Conservation (phyloP, 148 eudicot species). For the Bassia scoparia region DNA sequence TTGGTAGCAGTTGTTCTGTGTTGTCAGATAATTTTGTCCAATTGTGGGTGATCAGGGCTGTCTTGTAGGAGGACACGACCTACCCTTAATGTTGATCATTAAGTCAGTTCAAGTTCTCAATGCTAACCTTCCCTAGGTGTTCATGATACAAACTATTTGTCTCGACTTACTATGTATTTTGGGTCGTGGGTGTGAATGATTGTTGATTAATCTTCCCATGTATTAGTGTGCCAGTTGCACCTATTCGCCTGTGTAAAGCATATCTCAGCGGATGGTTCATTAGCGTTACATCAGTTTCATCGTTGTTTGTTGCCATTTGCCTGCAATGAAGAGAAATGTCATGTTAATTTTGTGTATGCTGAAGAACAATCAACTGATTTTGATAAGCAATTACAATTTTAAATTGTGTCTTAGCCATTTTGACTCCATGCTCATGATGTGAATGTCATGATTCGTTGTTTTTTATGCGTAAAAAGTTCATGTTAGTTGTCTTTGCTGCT, state of each 20-base stretch:
- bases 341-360: not conserved
- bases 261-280: no score
- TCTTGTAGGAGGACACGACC: conserved; percentile 65
- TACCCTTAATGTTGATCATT: conserved; percentile 69
- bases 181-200: no score
- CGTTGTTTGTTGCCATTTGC: conserved; percentile 1
- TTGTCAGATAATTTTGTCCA: conserved; percentile 67
- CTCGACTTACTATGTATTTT: no score
- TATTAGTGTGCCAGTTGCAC: not conserved
- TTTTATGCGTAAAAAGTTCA: not conserved
- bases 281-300: conserved; percentile 5
- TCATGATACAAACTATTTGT: not conserved
- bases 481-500: not conserved
- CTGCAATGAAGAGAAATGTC: conserved; percentile 1
- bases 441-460: not conserved
- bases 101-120: conserved; percentile 44
- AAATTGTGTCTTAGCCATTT: not conserved
- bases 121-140: not conserved
- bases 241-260: conserved; percentile 1
- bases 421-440: conserved; percentile 5
- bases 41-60: conserved; percentile 86
- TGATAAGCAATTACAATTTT: not conserved
- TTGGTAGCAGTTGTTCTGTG: conserved; percentile 75
- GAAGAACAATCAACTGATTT: not conserved
- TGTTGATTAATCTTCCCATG: no score